Percentiles rank a stretch among this genome's conserved stretches.
These are phyloP conservation scores for Pythium insidiosum DNA, from an alignment of 352 stramenopile genomes.

Conservation along the genomic window DNA sequence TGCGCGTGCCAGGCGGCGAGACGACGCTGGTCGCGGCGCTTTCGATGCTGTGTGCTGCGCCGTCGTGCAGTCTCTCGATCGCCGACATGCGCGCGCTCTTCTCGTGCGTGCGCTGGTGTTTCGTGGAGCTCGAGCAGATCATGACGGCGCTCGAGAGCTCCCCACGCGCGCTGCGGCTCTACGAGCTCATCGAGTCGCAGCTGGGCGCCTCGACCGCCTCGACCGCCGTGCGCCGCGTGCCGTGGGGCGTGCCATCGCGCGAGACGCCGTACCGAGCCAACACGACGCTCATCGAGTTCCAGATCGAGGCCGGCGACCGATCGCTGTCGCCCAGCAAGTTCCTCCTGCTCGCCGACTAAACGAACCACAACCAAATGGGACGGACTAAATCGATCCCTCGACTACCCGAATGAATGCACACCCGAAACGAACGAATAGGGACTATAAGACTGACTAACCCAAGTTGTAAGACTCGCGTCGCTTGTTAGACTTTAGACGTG, in stretches of 20 bases:
- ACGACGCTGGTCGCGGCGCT: conserved; percentile 34
- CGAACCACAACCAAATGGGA: too few species aligned
- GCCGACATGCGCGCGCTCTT: conserved; percentile 43
- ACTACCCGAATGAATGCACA: too few species aligned
- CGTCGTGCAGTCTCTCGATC: conserved; percentile 13
- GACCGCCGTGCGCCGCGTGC: conserved; percentile 5
- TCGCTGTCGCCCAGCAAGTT: conserved; percentile 22
- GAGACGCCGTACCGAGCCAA: conserved; percentile 18
- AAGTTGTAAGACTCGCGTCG: background rate
- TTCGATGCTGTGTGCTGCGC: conserved; percentile 23
- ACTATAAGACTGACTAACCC: background rate
- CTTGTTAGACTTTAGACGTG: too few species aligned
- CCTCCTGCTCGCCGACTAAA: conserved; percentile 1
- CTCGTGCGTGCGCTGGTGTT: conserved; percentile 59
- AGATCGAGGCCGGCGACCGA: conserved; percentile 47
- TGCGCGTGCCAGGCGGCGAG: conserved; percentile 47
- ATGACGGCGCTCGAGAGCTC: conserved; percentile 32
- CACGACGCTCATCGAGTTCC: conserved; percentile 42
- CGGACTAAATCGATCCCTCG: too few species aligned
- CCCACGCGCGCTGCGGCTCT: conserved; percentile 36
- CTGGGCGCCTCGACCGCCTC: conserved; percentile 6
- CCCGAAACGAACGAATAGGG: too few species aligned
- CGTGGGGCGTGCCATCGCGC: conserved; percentile 4
- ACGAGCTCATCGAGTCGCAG: conserved; percentile 39
- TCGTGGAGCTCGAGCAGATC: conserved; percentile 47